Evolutionary conservation across 805 yeast species (phyloP).

Genomic region (Saturnispora galanensis): DNA sequence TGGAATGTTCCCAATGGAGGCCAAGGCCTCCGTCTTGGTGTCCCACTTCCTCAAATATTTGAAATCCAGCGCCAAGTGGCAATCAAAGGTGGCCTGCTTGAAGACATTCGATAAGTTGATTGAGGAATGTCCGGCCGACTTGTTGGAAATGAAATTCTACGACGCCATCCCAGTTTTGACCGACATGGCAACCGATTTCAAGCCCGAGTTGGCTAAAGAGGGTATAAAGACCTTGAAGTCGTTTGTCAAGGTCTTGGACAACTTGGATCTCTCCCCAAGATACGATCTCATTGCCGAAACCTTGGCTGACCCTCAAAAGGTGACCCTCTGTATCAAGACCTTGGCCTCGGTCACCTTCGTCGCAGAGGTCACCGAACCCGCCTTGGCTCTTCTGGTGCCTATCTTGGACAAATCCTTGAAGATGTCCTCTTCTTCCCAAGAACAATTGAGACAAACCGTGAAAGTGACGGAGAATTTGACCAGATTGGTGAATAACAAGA

Average conservation of each 20-base stretch:
- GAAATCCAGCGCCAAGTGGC: conserved; percentile 86
- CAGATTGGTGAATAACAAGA: conserved; percentile 84
- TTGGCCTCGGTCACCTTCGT: conserved; percentile 92
- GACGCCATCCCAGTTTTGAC: conserved; percentile 76
- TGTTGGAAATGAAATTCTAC: conserved; percentile 72
- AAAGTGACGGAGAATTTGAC: conserved; percentile 93
- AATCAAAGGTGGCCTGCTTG: conserved; percentile 74
- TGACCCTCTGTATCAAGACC: conserved; percentile 80
- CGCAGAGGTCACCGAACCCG: conserved; percentile 97
- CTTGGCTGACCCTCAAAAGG: conserved; percentile 80
- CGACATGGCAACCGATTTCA: conserved; percentile 88
- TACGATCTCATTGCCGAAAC: conserved; percentile 79
- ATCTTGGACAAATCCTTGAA: conserved; percentile 83
- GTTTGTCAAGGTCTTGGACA: conserved; percentile 78
- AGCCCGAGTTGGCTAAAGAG: conserved; percentile 86
- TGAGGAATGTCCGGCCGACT: conserved; percentile 75
- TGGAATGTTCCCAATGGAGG: conserved; percentile 66
- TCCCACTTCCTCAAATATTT: conserved; percentile 54
- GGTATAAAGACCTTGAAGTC: conserved; percentile 63
- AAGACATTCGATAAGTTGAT: conserved; percentile 62
- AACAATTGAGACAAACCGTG: conserved; percentile 92
- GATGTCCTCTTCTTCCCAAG: conserved; percentile 84
- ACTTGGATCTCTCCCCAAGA: conserved; percentile 83
- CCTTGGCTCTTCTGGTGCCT: conserved; percentile 82
- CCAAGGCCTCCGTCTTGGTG: conserved; percentile 61